Evolutionary conservation across 2,329 filamentous ascomycete genomes (phyloP).

Genomic region (Mycocentrospora acerina): DNA sequence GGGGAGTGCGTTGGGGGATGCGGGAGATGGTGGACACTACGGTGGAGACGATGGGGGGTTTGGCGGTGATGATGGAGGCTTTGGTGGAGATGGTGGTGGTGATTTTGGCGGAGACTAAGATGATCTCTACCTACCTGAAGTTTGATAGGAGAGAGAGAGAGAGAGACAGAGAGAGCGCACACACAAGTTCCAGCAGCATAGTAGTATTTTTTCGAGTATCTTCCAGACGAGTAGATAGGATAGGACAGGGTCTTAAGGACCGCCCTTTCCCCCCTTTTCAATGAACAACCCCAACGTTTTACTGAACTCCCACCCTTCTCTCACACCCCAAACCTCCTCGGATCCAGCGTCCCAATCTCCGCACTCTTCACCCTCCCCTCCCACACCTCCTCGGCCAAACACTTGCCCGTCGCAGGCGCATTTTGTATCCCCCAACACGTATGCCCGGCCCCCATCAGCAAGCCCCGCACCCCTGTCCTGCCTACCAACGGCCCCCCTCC

Average conservation of each 20-base stretch:
- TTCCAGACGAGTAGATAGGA: no score
- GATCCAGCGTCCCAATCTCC: conserved; percentile 45
- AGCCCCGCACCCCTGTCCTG: conserved; percentile 67
- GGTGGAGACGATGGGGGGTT: conserved; percentile 28
- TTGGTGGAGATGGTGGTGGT: conserved; percentile 25
- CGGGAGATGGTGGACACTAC: conserved; percentile 29
- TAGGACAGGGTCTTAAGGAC: no score
- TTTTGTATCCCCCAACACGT: conserved; percentile 99
- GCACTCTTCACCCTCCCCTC: conserved; percentile 48
- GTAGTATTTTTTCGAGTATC: no score
- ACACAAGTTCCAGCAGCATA: no score
- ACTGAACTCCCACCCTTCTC: no score
- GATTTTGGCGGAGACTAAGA: conserved; percentile 29
- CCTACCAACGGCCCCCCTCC: conserved; percentile 76
- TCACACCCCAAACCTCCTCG: conserved; percentile 25
- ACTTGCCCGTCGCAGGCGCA: conserved; percentile 70
- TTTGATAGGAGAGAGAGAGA: no score
- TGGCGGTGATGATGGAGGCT: conserved; percentile 27
- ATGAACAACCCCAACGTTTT: no score
- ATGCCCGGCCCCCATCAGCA: conserved; percentile 85
- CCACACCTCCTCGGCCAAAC: conserved; percentile 51
- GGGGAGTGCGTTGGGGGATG: conserved; percentile 61
- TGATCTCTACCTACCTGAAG: no score
- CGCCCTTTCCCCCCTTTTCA: no score
- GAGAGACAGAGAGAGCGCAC: no score